phyloP scores from a whole-genome alignment of 139 green algal genomes.

The Mesostigma viride region DNA sequence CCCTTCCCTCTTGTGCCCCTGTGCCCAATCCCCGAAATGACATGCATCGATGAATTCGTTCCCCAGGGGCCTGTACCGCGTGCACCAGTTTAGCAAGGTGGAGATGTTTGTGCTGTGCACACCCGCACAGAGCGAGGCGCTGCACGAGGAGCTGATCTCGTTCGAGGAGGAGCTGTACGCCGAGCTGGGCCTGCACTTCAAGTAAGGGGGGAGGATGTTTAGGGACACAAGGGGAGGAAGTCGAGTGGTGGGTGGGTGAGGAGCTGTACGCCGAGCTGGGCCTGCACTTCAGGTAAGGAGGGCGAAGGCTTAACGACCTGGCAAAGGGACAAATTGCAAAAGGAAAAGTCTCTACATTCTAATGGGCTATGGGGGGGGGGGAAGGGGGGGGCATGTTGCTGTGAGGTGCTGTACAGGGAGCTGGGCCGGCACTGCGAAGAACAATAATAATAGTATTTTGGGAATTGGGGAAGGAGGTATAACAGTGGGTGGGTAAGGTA shows the following conservation, averaged over 20 bases:
- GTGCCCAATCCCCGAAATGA: too few species aligned
- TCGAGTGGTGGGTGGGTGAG: slow-evolving; percentile 36
- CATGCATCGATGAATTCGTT: too few species aligned
- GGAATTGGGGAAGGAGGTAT: too few species aligned
- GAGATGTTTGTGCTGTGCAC: slow-evolving; percentile 95
- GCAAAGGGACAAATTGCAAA: too few species aligned
- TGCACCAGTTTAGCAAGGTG: slow-evolving; percentile 99
- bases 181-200: slow-evolving; percentile 93
- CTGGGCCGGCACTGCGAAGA: slow-evolving; percentile 95
- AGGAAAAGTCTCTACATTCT: too few species aligned
- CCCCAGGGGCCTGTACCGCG: slow-evolving; percentile 74
- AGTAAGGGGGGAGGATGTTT: slow-evolving; percentile 45
- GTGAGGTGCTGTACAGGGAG: slow-evolving; percentile 57
- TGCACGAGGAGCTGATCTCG: slow-evolving; percentile 71
- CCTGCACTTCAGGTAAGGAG: slow-evolving; percentile 81
- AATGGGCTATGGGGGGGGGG: too few species aligned
- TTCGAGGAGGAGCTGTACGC: slow-evolving; percentile 53
- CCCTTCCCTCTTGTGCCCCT: too few species aligned
- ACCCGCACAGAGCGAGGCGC: slow-evolving; percentile 69
- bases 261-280: slow-evolving; percentile 75
- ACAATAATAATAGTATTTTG: too few species aligned
- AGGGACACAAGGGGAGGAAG: too few species aligned
- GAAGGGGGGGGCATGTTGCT: too few species aligned
- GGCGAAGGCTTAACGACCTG: too few species aligned
- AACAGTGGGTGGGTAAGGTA: too few species aligned